Conservation (phyloP, 2,329 filamentous ascomycete genomes). For the Arthrobotrys iridis region DNA sequence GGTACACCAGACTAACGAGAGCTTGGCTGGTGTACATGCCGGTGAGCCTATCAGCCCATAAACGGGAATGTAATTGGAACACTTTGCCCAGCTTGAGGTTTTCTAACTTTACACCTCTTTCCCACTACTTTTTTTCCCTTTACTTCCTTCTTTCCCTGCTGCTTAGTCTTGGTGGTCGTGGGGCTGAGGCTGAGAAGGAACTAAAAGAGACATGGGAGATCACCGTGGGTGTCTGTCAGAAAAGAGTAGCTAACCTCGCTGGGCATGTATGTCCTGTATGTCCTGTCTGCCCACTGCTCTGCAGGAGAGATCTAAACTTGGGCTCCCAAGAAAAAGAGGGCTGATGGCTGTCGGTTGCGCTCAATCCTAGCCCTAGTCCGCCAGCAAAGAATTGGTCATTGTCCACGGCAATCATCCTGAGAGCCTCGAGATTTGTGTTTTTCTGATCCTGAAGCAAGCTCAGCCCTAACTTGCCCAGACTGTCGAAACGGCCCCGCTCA, state of each 20-base stretch:
- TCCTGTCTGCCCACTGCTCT: background rate
- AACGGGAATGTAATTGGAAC: slow-evolving; percentile 23
- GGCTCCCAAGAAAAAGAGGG: slow-evolving; percentile 32
- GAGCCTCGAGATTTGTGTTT: slow-evolving; percentile 43
- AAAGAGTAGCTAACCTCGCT: background rate
- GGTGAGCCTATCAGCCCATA: slow-evolving; percentile 23
- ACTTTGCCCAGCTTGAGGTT: background rate
- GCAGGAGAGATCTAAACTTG: slow-evolving; percentile 34
- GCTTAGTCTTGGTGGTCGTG: slow-evolving; percentile 1
- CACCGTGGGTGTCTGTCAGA: background rate
- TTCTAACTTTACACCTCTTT: background rate
- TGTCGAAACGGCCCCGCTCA: slow-evolving; percentile 3
- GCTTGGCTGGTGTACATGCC: background rate
- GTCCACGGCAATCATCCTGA: background rate
- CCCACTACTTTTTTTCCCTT: background rate
- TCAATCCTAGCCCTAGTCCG: slow-evolving; percentile 3
- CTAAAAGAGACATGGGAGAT: background rate
- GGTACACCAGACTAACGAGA: background rate
- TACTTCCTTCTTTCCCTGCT: background rate
- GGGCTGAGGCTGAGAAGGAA: slow-evolving; percentile 50
- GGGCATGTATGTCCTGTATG: too few relatives aligned
- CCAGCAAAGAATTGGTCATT: slow-evolving; percentile 43
- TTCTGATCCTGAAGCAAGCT: slow-evolving; percentile 47
- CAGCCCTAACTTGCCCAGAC: slow-evolving; percentile 54
- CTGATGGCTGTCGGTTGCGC: slow-evolving; percentile 19